Base-by-base conservation (phyloP, 345 rosid species). In the Populus ilicifolia region DNA sequence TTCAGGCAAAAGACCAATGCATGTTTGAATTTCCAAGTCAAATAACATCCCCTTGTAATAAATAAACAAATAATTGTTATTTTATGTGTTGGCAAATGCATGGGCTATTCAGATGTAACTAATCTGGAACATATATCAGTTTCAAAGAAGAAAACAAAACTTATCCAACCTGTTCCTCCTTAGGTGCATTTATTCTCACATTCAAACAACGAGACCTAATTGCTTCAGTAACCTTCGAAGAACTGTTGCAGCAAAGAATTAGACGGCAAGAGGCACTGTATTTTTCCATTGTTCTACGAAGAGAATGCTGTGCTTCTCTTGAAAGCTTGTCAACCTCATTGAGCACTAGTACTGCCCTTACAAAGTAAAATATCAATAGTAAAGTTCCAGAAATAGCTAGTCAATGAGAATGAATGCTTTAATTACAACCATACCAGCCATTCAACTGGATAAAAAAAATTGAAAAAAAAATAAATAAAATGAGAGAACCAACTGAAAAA, bases 261-360 rank as follows among this genome's bases (percentile, higher is more conserved):
- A 96, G 88, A 67, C 97, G 88, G 83, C 99, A 96, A 68, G 87
- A 94, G 67, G 95, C 76, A 83, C 98, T 94, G 71, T 94, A 96
- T 71, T 96, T 96, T 90, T 96, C 99, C 98, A 96, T 96, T 62
- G 99, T 93, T 87, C 98, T 89, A 72, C 99, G 92, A 33, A 93
- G 94, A 80, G 99, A 91, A 89, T 94, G 97, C 8, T 96, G 99
- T 33, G 99, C 99, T 86, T 94, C 98, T 88, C 99, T 89, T 70
- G 97, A 96, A 70, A 96, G 99, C 86, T 91, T 96, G 95, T 94
- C 97, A 73, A 94, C 99, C 85, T 96, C 99, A 86, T 96, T 93
- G 80, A 96, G 90, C 80, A 96, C 97, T 68, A 94, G 79, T 71
- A 96, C 99, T 96, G 87, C 69, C 77, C 82, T 75, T 50, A 27